These are phyloP conservation scores for Turritis glabra DNA, from an alignment of 345 rosid species.

Conservation along the genomic window DNA sequence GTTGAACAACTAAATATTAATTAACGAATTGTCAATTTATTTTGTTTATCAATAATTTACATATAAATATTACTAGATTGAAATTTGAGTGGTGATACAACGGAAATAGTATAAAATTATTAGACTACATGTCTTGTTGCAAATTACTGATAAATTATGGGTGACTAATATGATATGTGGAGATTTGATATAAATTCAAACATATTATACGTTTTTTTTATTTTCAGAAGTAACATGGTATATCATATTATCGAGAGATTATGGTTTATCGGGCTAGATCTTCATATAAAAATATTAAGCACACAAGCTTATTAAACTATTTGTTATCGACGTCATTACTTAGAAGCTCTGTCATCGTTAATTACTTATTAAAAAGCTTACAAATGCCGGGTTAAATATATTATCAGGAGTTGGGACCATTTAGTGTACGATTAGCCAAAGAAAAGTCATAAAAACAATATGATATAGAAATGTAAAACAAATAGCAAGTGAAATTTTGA, in stretches of 20 bases:
- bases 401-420: constrained; percentile 30
- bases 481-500: constrained; percentile 8
- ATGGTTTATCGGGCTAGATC: neutral
- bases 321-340: constrained; percentile 16
- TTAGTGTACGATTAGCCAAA: constrained; percentile 21
- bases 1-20: too few relatives aligned
- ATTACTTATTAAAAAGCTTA: constrained; percentile 24
- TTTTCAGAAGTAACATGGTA: neutral
- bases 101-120: neutral
- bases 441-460: too few relatives aligned
- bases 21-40: too few relatives aligned
- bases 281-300: neutral
- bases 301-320: constrained; percentile 4
- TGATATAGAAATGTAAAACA: too few relatives aligned
- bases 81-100: neutral
- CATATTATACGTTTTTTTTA: neutral
- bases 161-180: neutral
- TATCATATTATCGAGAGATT: constrained; percentile 3
- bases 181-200: neutral
- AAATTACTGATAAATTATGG: neutral
- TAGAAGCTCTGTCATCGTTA: neutral
- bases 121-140: neutral
- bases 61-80: neutral
- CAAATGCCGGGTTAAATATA: neutral
- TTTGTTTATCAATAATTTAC: neutral